These are phyloP conservation scores for Stromatinia cepivora DNA, from an alignment of 2,329 filamentous ascomycete species.

Conservation along the genomic window DNA sequence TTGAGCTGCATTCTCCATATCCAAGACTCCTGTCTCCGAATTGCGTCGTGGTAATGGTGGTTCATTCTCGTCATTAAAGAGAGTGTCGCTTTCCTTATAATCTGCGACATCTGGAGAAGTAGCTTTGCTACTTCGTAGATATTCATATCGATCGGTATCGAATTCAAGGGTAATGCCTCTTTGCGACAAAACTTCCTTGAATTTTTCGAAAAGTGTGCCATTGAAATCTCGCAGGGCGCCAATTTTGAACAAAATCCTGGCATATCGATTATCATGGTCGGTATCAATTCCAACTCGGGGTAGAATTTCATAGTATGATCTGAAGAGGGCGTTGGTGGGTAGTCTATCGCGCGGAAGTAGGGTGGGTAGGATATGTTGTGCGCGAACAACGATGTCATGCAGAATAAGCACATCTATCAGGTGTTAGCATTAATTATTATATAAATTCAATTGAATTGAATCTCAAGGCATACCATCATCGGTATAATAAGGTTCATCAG, in stretches of 20 bases:
- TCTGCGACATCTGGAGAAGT: conserved; percentile 12
- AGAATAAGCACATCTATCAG: conserved; percentile 72
- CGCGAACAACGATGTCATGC: conserved; percentile 72
- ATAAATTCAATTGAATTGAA: not conserved
- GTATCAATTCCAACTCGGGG: conserved; percentile 66
- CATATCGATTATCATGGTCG: conserved; percentile 73
- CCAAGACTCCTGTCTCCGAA: conserved; percentile 40
- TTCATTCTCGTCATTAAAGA: conserved; percentile 26
- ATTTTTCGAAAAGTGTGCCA: conserved; percentile 64
- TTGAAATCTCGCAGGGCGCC: conserved; percentile 60
- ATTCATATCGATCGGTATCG: conserved; percentile 42
- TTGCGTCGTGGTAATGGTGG: conserved; percentile 36
- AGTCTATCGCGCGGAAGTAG: conserved; percentile 62
- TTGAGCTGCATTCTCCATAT: conserved; percentile 28
- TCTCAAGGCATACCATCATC: conserved; percentile 54
- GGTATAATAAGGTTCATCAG: conserved; percentile 53
- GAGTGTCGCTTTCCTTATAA: conserved; percentile 25
- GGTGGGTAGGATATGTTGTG: conserved; percentile 61
- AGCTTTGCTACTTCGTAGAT: conserved; percentile 19
- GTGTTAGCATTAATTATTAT: conserved; percentile 19
- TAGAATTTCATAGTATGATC: conserved; percentile 77
- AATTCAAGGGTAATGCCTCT: conserved; percentile 74
- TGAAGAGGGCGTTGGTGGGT: conserved; percentile 76
- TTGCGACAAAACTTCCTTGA: conserved; percentile 64
- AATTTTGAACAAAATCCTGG: conserved; percentile 77